Percentiles rank a stretch among this genome's conserved stretches.
Evolutionary conservation across 176 grass and related monocot genomes (phyloP).

Genomic region (Tillandsia leiboldiana): DNA sequence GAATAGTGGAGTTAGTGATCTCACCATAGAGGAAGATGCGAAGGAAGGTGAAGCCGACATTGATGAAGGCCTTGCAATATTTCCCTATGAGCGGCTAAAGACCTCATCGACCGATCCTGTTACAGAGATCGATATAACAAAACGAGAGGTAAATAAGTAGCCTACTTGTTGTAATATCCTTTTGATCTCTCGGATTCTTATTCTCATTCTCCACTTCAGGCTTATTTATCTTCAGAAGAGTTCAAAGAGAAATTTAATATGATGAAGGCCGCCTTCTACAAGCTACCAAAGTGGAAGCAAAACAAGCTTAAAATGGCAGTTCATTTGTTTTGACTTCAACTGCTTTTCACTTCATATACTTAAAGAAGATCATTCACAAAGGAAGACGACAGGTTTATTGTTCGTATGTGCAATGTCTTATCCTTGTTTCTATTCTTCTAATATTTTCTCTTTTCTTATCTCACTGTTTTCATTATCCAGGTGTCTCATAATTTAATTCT

Average conservation of each 20-base stretch:
- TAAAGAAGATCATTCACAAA: neutral
- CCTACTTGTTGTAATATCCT: no score
- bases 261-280: slow-evolving; percentile 54
- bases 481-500: no score
- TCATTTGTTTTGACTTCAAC: slow-evolving; percentile 46
- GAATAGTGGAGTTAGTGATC: neutral
- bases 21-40: neutral
- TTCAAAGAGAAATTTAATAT: slow-evolving; percentile 71
- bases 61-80: slow-evolving; percentile 33
- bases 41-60: slow-evolving; percentile 37
- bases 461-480: no score
- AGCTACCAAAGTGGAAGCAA: slow-evolving; percentile 86
- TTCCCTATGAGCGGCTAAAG: slow-evolving; percentile 61
- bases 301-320: slow-evolving; percentile 60
- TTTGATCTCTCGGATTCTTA: slow-evolving; percentile 10
- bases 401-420: neutral
- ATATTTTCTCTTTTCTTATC: no score
- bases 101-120: slow-evolving; percentile 45
- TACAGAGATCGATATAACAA: slow-evolving; percentile 64
- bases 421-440: neutral
- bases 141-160: slow-evolving; percentile 43
- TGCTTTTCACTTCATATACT: neutral
- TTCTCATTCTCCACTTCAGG: slow-evolving; percentile 24
- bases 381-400: neutral
- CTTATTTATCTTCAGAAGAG: slow-evolving; percentile 52